Conservation (phyloP, 306 rosid genomes). For the Rosa persica region DNA sequence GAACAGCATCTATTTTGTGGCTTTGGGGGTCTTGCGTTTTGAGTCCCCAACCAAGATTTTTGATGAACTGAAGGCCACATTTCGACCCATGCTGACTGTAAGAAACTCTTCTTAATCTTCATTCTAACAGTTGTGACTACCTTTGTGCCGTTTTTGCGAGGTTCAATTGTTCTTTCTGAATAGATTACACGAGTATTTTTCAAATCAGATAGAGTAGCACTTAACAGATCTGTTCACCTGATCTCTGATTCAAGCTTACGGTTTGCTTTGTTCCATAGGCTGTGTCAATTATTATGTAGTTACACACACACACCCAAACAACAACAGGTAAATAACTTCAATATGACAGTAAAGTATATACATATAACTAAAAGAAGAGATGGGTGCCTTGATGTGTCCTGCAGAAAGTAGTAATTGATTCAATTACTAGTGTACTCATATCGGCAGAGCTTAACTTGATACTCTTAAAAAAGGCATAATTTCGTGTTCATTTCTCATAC, state of each 20-base stretch:
- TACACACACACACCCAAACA: not conserved
- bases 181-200: not conserved
- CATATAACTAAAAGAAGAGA: not conserved
- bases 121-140: slow-evolving; percentile 20
- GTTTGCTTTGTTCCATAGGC: slow-evolving; percentile 1
- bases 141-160: slow-evolving; percentile 11
- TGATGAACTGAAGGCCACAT: slow-evolving; percentile 72
- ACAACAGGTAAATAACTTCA: not conserved
- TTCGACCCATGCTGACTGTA: slow-evolving; percentile 83
- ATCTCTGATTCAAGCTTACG: not conserved
- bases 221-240: not conserved
- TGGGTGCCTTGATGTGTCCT: not conserved
- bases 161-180: not conserved
- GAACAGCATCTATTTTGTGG: slow-evolving; percentile 90
- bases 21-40: slow-evolving; percentile 71
- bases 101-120: slow-evolving; percentile 36
- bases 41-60: slow-evolving; percentile 53
- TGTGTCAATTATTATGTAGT: not conserved
- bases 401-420: not conserved
- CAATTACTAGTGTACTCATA: not conserved
- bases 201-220: slow-evolving; percentile 2
- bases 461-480: not conserved
- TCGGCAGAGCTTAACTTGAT: not conserved
- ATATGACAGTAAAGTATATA: not conserved
- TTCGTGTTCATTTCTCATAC: not conserved